A percentile compares a stretch with the other conserved stretches of the same genome.
phyloP scores from a whole-genome alignment of 2,329 filamentous ascomycete species.

The Xylaria sp. region DNA sequence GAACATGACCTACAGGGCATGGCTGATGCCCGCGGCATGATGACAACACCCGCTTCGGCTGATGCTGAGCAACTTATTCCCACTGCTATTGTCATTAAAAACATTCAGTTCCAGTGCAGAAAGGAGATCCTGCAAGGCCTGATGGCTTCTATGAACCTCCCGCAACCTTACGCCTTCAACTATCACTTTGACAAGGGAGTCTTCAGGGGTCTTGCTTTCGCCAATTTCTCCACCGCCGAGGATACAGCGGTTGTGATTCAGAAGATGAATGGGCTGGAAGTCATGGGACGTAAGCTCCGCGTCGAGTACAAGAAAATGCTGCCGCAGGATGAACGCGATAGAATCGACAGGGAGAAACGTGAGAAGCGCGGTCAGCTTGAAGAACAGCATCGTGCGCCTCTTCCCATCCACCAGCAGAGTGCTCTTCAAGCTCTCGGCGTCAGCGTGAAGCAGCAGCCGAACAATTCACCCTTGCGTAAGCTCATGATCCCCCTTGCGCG shows the following conservation, averaged over 20 bases:
- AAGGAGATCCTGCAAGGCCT: conserved; percentile 93
- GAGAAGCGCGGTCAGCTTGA: conserved; percentile 95
- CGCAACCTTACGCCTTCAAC: conserved; percentile 98
- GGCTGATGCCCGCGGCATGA: conserved; percentile 55
- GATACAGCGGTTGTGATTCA: conserved; percentile 95
- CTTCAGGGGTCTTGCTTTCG: conserved; percentile 94
- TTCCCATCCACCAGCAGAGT: conserved; percentile 80
- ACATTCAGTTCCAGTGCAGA: conserved; percentile 97
- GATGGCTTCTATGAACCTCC: conserved; percentile 94
- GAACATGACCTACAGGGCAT: conserved; percentile 51
- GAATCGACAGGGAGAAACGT: conserved; percentile 96
- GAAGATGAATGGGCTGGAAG: conserved; percentile 92
- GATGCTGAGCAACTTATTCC: conserved; percentile 91
- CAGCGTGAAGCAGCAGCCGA: conserved; percentile 71
- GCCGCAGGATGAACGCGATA: conserved; percentile 90
- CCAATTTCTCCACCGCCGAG: conserved; percentile 95
- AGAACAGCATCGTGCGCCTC: conserved; percentile 87
- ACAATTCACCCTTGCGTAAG: conserved; percentile 61
- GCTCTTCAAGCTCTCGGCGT: conserved; percentile 83
- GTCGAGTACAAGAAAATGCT: conserved; percentile 99
- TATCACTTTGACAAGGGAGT: conserved; percentile 99
- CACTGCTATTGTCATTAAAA: conserved; percentile 99
- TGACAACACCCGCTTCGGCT: conserved; percentile 58
- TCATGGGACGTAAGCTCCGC: conserved; percentile 91
- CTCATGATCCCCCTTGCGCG: conserved; percentile 24